Base-by-base conservation (phyloP, 257 asterid species). In the Echites panduratus region DNA sequence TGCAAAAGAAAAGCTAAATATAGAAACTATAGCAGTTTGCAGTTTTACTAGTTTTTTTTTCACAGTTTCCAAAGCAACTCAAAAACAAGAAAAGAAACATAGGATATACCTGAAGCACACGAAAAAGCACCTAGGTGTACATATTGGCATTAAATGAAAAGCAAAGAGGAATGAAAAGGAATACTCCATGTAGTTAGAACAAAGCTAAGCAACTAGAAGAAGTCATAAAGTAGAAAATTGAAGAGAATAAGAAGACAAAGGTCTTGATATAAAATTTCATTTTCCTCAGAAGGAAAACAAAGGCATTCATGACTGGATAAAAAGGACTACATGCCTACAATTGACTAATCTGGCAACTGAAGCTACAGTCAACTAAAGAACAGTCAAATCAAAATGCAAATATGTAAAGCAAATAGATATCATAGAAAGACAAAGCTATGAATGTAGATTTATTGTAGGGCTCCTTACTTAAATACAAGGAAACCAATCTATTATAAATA, bases 1-100 rank as follows among this genome's bases (percentile, higher is more conserved):
- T 72, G 83, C 71, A 83, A 75, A 68, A 84, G 65, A 89, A 85
- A 85, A 75, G 72, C 77, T 63, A 70, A 80, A 85, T 68, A 77
- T 73, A 83, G 82, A 81, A 62, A 74, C 70, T 73, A 71, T 76
- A 74, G 82, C 72, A 79, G 70, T 79, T 73, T 74, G 41, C 26
- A 63, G 48, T 19, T 66, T 53, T 29, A 67, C 63, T 65, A 43
- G 5, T 70, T 9, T 9, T 70, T 9, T 9, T 13, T 68, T 38
- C 32, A 3, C 49, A 22, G 24, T 58, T 66, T 1, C 35, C 27
- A 50, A 3, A 52, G 35, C 6, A 65, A 74, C 24, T 63, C 22
- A 44, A 24, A 58, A 27, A 54, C 49, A 59, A 22, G 75, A 19
- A 9, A 47, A 49, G 20, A 35, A 62, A 63, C 10, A 27, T 24